A percentile compares a stretch with the other conserved stretches of the same genome.
Evolutionary conservation across 2,329 filamentous ascomycete genomes (phyloP).

Genomic region (Thelonectria olida): DNA sequence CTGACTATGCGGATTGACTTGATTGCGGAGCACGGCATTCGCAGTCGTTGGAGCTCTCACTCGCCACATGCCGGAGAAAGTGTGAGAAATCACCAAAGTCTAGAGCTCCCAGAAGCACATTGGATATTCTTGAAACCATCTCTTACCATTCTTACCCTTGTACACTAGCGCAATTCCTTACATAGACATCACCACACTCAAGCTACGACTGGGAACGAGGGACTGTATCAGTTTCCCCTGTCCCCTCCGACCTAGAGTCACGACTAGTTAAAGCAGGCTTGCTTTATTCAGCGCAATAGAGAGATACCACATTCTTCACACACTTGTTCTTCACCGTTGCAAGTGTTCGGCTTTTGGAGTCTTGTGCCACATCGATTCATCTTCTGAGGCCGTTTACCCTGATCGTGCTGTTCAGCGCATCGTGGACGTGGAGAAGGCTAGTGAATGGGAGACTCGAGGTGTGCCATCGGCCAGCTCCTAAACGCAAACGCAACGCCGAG

Average conservation of each 20-base stretch:
- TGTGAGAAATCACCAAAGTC: neutral
- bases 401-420: too few relatives aligned
- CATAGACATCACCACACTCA: constrained; percentile 30
- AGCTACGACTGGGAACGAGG: constrained; percentile 3
- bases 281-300: constrained; percentile 11
- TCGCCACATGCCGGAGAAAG: neutral
- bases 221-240: neutral
- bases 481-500: constrained; percentile 3
- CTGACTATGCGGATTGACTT: neutral
- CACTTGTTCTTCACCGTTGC: neutral
- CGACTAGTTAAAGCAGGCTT: constrained; percentile 2
- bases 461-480: neutral
- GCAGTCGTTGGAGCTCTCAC: too few relatives aligned
- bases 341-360: too few relatives aligned
- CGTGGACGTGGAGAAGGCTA: too few relatives aligned
- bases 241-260: neutral
- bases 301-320: constrained; percentile 17
- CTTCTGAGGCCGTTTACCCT: too few relatives aligned
- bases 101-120: neutral
- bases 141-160: constrained; percentile 15
- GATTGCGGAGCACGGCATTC: too few relatives aligned
- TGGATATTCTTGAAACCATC: constrained; percentile 4
- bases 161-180: constrained; percentile 29
- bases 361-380: too few relatives aligned
- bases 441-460: neutral